Evolutionary conservation across 2,329 filamentous ascomycete genomes (phyloP), one percentile per base, ranked within the genome.

Genomic region (Aspergillus viridinutans): DNA sequence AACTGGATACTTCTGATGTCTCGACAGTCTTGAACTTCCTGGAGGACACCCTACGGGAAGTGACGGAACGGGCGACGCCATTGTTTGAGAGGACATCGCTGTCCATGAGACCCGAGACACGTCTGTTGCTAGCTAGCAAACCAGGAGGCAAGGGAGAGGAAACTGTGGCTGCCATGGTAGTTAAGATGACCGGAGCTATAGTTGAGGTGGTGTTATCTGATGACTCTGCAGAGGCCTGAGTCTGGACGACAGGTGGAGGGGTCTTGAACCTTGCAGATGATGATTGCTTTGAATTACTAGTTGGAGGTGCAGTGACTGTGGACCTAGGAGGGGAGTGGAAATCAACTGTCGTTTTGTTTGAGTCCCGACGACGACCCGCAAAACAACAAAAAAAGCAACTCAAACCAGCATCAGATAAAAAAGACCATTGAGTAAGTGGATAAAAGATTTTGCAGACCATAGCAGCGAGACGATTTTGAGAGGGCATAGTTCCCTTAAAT

Each of bases 371-470:
- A 50, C 51, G 53, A 57, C 55, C 54, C 51, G 50, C 38, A 28
- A 57, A 49, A 20, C 47, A 54, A 48, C 26, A 50, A 50, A 54
- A 35, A 48, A 50, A 49, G 48, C 45, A 52, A 57, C 51, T 52
- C 55, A 57, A 57, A 57, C 38, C 52, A 40, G 52, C 52, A 54
- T 54, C 40, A 54, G 51, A 50, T 54, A 21, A 21, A 50, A 57
- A 57, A 50, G 5, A 38, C 17, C 35, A 32, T 47, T 47, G 42
- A 40, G 32, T 47, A 52, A 28, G 38, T 52, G 40, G 48, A 8
- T 29, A 47, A 50, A 14, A 26, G 29, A 25, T 52, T 21, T 47
- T 35, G 20, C 32, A 38, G 14, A n/a, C 32, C 26, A 45, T 25
- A 14, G 21, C 14, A 26, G 17, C 10, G 21, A 20, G 32, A 7